Conservation (phyloP, 139 green algal genomes). For the Haematococcus sp. region DNA sequence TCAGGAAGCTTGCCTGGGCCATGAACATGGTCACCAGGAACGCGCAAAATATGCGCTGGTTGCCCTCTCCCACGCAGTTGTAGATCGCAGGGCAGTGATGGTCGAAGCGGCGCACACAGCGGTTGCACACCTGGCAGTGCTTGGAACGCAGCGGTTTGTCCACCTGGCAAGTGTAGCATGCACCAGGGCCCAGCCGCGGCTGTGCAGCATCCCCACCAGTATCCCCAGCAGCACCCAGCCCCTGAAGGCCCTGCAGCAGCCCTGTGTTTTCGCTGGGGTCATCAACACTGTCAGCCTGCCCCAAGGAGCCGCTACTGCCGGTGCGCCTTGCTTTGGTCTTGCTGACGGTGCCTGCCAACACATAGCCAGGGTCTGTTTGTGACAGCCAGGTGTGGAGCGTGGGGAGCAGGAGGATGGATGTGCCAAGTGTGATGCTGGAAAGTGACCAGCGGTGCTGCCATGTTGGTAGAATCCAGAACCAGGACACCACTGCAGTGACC, state of each 20-base stretch:
- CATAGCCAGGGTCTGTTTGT: constrained; percentile 23
- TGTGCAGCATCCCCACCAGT: background rate
- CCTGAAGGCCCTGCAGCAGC: background rate
- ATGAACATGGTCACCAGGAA: constrained; percentile 20
- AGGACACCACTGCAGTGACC: constrained; percentile 13
- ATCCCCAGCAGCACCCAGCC: background rate
- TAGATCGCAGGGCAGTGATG: constrained; percentile 80
- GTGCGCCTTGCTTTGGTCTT: too few species aligned
- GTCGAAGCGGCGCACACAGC: constrained; percentile 79
- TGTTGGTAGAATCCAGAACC: constrained; percentile 14
- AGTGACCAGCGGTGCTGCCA: constrained; percentile 6
- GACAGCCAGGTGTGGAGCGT: constrained; percentile 11
- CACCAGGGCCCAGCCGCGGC: background rate
- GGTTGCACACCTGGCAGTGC: constrained; percentile 76
- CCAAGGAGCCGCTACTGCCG: background rate
- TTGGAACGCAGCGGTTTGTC: constrained; percentile 64
- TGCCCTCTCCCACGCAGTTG: constrained; percentile 69
- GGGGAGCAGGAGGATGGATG: constrained; percentile 6
- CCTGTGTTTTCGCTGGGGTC: background rate
- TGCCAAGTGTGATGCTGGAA: background rate
- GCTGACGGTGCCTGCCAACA: background rate
- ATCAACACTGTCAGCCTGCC: background rate
- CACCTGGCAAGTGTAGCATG: constrained; percentile 39
- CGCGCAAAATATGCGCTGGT: constrained; percentile 44
- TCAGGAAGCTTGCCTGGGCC: constrained; percentile 11